Conservation (phyloP, 2,329 filamentous ascomycete genomes). For the Paecilomyces variotii region DNA sequence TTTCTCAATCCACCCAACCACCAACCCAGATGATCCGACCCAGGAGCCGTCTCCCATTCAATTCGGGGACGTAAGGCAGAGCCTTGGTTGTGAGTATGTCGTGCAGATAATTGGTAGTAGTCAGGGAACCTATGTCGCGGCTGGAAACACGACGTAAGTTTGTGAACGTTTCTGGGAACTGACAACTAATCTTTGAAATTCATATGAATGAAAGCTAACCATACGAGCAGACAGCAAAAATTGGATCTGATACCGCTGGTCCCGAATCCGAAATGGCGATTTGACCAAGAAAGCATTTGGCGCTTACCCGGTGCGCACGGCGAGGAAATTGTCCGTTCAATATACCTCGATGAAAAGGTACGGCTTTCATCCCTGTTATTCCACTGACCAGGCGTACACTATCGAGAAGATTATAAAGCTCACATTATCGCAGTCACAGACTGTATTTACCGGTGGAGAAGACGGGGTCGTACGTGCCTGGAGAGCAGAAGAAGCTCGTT, state of each 20-base stretch:
- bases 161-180: neutral
- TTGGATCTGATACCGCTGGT: conserved; percentile 36
- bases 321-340: conserved; percentile 40
- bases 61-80: conserved; percentile 50
- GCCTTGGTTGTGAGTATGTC: conserved; percentile 51
- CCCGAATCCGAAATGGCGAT: conserved; percentile 27
- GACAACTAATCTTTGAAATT: neutral
- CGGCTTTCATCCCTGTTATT: neutral
- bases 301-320: conserved; percentile 40
- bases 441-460: conserved; percentile 39
- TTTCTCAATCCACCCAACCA: conserved; percentile 50
- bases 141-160: conserved; percentile 44
- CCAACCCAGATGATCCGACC: conserved; percentile 42
- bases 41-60: conserved; percentile 37
- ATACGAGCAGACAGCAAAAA: conserved; percentile 24
- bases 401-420: conserved; percentile 1
- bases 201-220: neutral
- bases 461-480: conserved; percentile 36
- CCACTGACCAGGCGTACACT: neutral
- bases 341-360: conserved; percentile 39
- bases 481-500: conserved; percentile 18
- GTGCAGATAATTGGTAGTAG: conserved; percentile 44
- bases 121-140: conserved; percentile 37
- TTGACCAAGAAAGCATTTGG: conserved; percentile 33
- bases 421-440: conserved; percentile 21